Conservation (phyloP, 176 grass and related monocot genomes). For the Pontederia paniculata region DNA sequence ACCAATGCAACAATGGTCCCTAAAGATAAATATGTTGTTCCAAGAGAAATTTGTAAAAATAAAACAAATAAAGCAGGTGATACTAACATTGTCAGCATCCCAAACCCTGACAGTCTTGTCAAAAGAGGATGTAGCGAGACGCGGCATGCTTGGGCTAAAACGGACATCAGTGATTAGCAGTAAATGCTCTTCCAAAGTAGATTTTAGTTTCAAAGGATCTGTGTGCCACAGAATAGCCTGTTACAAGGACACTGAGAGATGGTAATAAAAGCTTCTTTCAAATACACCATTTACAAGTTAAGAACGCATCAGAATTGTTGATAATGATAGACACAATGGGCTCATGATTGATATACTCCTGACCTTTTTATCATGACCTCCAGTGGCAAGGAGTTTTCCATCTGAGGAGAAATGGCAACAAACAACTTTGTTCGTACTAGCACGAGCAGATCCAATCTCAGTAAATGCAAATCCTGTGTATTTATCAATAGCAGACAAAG, state of each 20-base stretch:
- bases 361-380: slow-evolving; percentile 99
- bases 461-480: slow-evolving; percentile 64
- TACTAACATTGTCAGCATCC: slow-evolving; percentile 23
- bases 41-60: background rate
- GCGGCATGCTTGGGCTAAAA: slow-evolving; percentile 15
- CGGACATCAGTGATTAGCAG: slow-evolving; percentile 14
- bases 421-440: slow-evolving; percentile 58
- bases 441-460: slow-evolving; percentile 42
- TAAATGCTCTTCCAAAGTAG: slow-evolving; percentile 13
- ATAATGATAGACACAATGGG: background rate
- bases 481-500: background rate
- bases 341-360: background rate
- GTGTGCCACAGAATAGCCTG: slow-evolving; percentile 23
- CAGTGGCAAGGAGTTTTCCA: slow-evolving; percentile 84
- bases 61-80: background rate
- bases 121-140: slow-evolving; percentile 13
- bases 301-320: too few species aligned
- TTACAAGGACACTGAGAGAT: background rate
- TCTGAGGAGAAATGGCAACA: slow-evolving; percentile 91
- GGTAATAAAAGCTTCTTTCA: too few species aligned
- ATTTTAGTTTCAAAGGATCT: slow-evolving; percentile 18
- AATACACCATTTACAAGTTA: too few species aligned
- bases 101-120: slow-evolving; percentile 22
- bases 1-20: too few species aligned
- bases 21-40: too few species aligned